Evolutionary conservation across 805 yeast genomes (phyloP).

Genomic region (Kluyveromyces aestuarii): DNA sequence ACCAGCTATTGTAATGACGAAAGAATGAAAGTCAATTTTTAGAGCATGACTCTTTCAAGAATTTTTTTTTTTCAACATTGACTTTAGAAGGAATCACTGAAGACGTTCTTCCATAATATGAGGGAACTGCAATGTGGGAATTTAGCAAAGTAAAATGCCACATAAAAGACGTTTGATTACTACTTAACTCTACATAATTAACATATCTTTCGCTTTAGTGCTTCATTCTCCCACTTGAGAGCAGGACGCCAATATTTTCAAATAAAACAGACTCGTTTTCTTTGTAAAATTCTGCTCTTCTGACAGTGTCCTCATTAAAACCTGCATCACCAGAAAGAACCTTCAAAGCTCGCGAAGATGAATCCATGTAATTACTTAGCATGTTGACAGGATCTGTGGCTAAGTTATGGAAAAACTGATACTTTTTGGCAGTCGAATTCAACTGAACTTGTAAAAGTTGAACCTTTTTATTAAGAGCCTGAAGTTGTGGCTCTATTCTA

Average conservation of each 20-base stretch:
- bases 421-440: constrained; percentile 49
- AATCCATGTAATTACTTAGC: constrained; percentile 62
- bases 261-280: constrained; percentile 60
- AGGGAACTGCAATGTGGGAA: too few species aligned
- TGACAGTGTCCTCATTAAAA: constrained; percentile 77
- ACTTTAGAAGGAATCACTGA: too few species aligned
- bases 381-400: constrained; percentile 71
- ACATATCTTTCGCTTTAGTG: background rate
- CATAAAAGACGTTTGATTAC: background rate
- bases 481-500: constrained; percentile 32
- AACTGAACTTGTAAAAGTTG: constrained; percentile 40
- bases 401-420: constrained; percentile 68
- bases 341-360: constrained; percentile 77
- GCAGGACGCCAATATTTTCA: constrained; percentile 69
- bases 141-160: too few species aligned
- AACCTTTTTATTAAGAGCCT: constrained; percentile 35
- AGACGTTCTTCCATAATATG: background rate
- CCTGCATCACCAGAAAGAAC: constrained; percentile 86
- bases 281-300: constrained; percentile 70
- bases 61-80: background rate
- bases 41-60: constrained; percentile 1
- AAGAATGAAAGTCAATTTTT: background rate
- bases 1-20: background rate
- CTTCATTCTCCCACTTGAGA: constrained; percentile 34
- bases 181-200: background rate